A percentile compares a stretch with the other conserved stretches of the same genome.
phyloP scores from a whole-genome alignment of 2,329 filamentous ascomycete species.

The Clonostachys byssicola region DNA sequence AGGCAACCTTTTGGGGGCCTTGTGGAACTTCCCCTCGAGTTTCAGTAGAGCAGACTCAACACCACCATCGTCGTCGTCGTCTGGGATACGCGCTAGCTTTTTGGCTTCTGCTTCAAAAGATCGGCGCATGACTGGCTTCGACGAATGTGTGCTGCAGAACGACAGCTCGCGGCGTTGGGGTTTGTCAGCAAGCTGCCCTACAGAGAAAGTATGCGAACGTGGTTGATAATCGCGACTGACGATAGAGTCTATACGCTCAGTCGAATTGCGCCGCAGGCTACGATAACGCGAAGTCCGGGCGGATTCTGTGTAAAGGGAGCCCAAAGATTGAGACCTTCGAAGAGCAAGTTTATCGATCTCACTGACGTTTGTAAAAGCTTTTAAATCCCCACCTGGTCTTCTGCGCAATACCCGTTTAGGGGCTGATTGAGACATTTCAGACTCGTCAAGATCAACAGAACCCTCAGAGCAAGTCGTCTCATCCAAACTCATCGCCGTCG shows the following conservation, averaged over 20 bases:
- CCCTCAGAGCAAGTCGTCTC: constrained; percentile 46
- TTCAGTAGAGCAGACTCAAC: constrained; percentile 91
- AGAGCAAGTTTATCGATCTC: constrained; percentile 49
- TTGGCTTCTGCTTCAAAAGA: constrained; percentile 90
- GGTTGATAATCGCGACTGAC: constrained; percentile 6
- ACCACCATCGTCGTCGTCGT: constrained; percentile 76
- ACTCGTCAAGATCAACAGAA: constrained; percentile 22
- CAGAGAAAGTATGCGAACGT: constrained; percentile 38
- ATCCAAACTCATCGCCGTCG: constrained; percentile 56
- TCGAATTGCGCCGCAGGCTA: neutral
- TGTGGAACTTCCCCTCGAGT: constrained; percentile 80
- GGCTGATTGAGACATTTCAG: constrained; percentile 30
- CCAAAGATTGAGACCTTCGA: constrained; percentile 52
- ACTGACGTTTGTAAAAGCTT: constrained; percentile 61
- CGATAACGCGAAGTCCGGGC: constrained; percentile 38
- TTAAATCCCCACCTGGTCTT: constrained; percentile 71
- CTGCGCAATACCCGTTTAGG: constrained; percentile 64
- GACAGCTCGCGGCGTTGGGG: constrained; percentile 42
- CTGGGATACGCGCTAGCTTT: constrained; percentile 81
- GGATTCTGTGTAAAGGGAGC: constrained; percentile 58
- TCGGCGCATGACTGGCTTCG: constrained; percentile 58
- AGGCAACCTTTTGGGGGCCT: neutral
- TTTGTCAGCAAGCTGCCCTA: constrained; percentile 53
- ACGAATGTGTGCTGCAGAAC: constrained; percentile 57
- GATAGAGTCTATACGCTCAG: constrained; percentile 10